These are phyloP conservation scores for Calonectria fujianensis DNA, from an alignment of 2,329 filamentous ascomycete genomes.

Conservation along the genomic window DNA sequence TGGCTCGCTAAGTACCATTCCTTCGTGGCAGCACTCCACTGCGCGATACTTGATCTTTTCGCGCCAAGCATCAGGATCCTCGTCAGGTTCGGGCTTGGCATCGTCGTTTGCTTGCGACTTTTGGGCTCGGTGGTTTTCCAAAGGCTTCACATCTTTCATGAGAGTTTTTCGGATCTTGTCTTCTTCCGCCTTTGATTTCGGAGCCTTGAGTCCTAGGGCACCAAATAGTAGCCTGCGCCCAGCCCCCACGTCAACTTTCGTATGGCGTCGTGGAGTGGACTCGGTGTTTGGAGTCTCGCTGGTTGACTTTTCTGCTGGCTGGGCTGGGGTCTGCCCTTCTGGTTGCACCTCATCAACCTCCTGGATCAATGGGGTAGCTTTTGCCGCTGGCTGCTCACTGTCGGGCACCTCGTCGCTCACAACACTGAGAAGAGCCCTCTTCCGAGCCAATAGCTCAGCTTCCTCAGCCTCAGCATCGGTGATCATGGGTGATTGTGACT, in stretches of 20 bases:
- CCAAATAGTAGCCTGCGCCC: constrained; percentile 82
- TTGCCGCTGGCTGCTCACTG: constrained; percentile 4
- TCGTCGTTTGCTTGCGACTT: constrained; percentile 40
- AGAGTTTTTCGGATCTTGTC: constrained; percentile 76
- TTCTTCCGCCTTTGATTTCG: constrained; percentile 81
- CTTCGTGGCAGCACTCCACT: constrained; percentile 88
- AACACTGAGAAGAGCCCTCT: constrained; percentile 62
- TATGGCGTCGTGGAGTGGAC: constrained; percentile 42
- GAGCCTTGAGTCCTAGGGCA: constrained; percentile 81
- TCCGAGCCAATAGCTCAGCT: constrained; percentile 61
- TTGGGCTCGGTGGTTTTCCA: constrained; percentile 60
- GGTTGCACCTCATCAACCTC: constrained; percentile 19
- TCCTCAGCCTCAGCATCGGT: constrained; percentile 41
- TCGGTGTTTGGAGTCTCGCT: constrained; percentile 36
- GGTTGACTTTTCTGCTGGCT: constrained; percentile 17
- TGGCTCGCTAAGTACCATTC: constrained; percentile 81
- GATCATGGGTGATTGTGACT: constrained; percentile 47
- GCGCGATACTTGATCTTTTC: constrained; percentile 84
- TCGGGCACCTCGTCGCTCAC: constrained; percentile 48
- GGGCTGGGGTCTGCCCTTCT: constrained; percentile 22
- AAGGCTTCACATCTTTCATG: constrained; percentile 70
- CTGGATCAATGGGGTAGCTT: constrained; percentile 16
- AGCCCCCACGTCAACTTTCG: constrained; percentile 70
- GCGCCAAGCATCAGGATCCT: constrained; percentile 80
- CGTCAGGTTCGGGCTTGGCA: constrained; percentile 50